Evolutionary conservation across 169 alveolate genomes (phyloP).

Genomic region (Blepharisma undulans): DNA sequence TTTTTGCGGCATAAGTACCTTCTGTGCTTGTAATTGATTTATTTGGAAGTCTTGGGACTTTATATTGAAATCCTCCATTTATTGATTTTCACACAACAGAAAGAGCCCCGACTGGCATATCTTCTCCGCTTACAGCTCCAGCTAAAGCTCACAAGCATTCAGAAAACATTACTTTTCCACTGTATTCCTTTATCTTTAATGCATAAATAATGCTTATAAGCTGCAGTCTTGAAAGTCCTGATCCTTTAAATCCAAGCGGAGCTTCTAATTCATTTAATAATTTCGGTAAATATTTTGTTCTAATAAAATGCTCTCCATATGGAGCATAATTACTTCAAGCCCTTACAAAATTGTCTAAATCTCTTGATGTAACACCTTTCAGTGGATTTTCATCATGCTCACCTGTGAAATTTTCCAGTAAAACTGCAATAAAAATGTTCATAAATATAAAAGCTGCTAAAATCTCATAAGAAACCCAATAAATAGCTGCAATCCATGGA

Average conservation of each 20-base stretch:
- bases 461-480: constrained; percentile 56
- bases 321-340: constrained; percentile 35
- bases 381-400: not conserved
- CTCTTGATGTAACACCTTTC: not conserved
- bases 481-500: constrained; percentile 48
- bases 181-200: not conserved
- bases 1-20: not conserved
- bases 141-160: constrained; percentile 32
- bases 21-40: not conserved
- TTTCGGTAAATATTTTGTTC: not conserved
- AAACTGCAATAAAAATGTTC: constrained; percentile 64
- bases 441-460: constrained; percentile 57
- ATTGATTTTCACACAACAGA: not conserved
- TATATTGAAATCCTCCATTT: not conserved
- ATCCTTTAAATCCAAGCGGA: constrained; percentile 40
- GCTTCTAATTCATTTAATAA: not conserved
- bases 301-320: constrained; percentile 17
- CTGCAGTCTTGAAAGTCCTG: not conserved
- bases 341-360: not conserved
- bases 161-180: constrained; percentile 2
- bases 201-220: not conserved
- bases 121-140: constrained; percentile 14
- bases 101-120: not conserved
- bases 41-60: not conserved
- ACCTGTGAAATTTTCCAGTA: constrained; percentile 36